Conservation (phyloP, 2,329 filamentous ascomycete species). For the Didymella segeticola region DNA sequence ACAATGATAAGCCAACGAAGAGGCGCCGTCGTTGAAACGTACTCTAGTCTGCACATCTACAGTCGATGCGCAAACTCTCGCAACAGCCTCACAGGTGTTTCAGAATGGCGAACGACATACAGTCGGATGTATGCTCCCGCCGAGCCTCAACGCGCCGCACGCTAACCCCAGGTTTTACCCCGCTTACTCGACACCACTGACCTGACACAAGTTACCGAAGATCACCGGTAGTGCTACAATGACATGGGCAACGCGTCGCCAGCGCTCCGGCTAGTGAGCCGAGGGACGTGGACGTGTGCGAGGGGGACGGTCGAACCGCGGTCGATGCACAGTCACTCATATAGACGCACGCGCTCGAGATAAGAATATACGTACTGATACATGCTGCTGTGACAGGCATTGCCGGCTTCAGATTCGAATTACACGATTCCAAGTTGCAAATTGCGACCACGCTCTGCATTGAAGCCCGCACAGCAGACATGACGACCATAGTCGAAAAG, state of each 20-base stretch:
- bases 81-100: neutral
- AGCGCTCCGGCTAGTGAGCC: neutral
- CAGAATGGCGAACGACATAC: neutral
- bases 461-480: conserved; percentile 7
- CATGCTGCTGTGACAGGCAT: neutral
- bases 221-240: conserved; percentile 12
- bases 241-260: conserved; percentile 1
- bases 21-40: conserved; percentile 27
- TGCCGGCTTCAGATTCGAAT: too few relatives aligned
- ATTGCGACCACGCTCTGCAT: neutral
- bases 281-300: conserved; percentile 1
- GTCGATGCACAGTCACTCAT: neutral
- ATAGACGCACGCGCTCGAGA: neutral
- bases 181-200: conserved; percentile 34
- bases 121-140: neutral
- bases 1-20: conserved; percentile 17
- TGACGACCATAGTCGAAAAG: conserved; percentile 45
- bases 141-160: conserved; percentile 7
- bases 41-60: neutral
- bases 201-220: conserved; percentile 26
- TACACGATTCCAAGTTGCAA: too few relatives aligned
- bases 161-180: conserved; percentile 23
- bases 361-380: neutral
- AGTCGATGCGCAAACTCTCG: neutral
- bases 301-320: conserved; percentile 2